Conservation (phyloP, 352 stramenopile genomes). For the Phytopythium vexans region DNA sequence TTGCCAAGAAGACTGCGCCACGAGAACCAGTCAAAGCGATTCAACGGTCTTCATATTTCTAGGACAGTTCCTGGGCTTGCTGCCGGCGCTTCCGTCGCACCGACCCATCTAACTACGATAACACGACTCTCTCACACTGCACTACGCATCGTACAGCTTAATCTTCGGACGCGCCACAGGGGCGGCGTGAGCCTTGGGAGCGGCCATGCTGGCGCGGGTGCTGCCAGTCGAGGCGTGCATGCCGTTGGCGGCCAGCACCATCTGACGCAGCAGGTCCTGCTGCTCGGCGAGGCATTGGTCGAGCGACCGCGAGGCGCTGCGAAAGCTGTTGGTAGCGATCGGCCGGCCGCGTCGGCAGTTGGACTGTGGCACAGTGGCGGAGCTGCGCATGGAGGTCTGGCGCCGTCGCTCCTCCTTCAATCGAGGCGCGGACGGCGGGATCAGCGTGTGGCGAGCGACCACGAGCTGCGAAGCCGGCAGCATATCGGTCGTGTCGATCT, state of each 20-base stretch:
- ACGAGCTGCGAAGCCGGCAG: conserved; percentile 20
- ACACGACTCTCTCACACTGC: too few species aligned
- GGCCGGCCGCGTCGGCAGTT: conserved; percentile 4
- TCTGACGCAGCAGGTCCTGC: conserved; percentile 33
- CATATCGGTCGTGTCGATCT: conserved; percentile 56
- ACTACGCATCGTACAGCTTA: too few species aligned
- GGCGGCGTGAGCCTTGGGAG: too few species aligned
- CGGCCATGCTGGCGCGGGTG: too few species aligned
- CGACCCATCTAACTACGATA: too few species aligned
- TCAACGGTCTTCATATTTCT: too few species aligned
- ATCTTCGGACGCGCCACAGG: too few species aligned
- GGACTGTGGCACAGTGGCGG: conserved; percentile 16
- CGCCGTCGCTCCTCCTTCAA: conserved; percentile 16
- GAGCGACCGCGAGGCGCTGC: conserved; percentile 24
- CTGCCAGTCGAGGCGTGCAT: conserved; percentile 7
- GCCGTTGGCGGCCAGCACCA: conserved; percentile 18
- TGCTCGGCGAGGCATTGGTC: conserved; percentile 40
- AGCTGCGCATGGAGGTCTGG: conserved; percentile 13
- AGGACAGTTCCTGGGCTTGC: too few species aligned
- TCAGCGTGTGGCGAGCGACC: background rate
- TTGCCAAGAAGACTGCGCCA: too few species aligned
- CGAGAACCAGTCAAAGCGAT: too few species aligned
- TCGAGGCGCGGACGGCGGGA: conserved; percentile 8
- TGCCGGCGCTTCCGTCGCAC: too few species aligned
- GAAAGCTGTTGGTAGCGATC: too few species aligned